Base-by-base conservation (phyloP, 805 yeast genomes). In the Hanseniaspora lindneri region DNA sequence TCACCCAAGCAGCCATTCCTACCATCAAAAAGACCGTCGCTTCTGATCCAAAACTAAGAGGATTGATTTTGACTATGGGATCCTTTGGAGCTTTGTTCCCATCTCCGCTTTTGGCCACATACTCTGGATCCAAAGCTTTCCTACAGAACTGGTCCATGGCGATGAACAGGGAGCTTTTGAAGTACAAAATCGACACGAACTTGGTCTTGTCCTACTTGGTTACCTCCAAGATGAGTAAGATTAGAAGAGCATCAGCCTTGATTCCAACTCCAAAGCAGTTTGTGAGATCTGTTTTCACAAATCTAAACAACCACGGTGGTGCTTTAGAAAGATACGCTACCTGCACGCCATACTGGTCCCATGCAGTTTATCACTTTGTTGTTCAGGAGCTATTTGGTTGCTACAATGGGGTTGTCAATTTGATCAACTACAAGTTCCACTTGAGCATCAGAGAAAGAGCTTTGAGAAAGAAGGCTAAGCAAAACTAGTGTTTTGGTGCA, bases 81-180 rank as follows among this genome's bases (percentile, higher is more conserved):
- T 89, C 97, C 3, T 89, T 92, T 61, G 95, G 95, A 47, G 98
- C 97, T 3, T 72, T 88, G 56, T 71, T 85, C 41, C 97, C 98
- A 49, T 80, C 95, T 11, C 97, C 98, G 20, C 73, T 78, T 56
- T 73, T 92, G 57, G 95, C 97, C 17, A 83, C 88, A 10, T 92
- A 92, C 69, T 83, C 96, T 17, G 98, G 98, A 21, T 86, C 96
- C 41, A 92, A 92, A 69, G 86, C 95, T 6, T 92, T 92, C 65
- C 72, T 92, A 61, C 96, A 92, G 68, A 76, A 79, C 51, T 92
- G 98, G 97, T 83, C 92, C 42, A 69, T 75, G 44, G 87, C 96
- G 1, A 71, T 92, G 55, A 83, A 95, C 16, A 87, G 88, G 30
- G 98, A 92, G 66, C 72, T 92, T 58, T 68, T 71, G 47, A 64